These are phyloP conservation scores for Rubia yunnanensis DNA, from an alignment of 257 asterid genomes.

Conservation along the genomic window DNA sequence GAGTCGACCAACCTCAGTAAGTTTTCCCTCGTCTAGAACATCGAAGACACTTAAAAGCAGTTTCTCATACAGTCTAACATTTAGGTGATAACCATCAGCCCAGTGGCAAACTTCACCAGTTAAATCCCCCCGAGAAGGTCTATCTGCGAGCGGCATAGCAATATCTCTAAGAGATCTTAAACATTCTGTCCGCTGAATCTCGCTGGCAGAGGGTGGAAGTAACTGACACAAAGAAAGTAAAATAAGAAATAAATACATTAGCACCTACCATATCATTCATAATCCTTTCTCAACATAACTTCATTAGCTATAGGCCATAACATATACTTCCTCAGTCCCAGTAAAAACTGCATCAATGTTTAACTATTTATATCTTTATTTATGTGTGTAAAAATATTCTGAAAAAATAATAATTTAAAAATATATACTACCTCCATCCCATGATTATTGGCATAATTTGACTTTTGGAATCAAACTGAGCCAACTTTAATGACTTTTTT, in stretches of 20 bases:
- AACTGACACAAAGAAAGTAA: constrained; percentile 41
- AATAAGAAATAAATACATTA: constrained; percentile 9
- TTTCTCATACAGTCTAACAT: constrained; percentile 85
- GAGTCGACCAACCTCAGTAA: constrained; percentile 72
- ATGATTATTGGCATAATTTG: too few relatives aligned
- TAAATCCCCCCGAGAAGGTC: constrained; percentile 97
- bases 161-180: constrained; percentile 79
- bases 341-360: too few relatives aligned
- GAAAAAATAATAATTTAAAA: too few relatives aligned
- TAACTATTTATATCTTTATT: too few relatives aligned
- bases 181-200: constrained; percentile 83
- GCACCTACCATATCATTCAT: not conserved
- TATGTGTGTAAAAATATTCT: too few relatives aligned
- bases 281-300: not conserved
- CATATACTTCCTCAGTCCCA: too few relatives aligned
- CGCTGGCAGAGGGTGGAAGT: constrained; percentile 80
- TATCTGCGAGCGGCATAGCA: constrained; percentile 79
- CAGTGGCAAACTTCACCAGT: constrained; percentile 99
- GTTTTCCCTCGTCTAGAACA: constrained; percentile 97
- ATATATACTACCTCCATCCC: too few relatives aligned
- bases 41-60: constrained; percentile 88
- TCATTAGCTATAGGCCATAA: too few relatives aligned
- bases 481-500: too few relatives aligned
- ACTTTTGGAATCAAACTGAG: too few relatives aligned
- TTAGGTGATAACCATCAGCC: constrained; percentile 98